A percentile compares a stretch with the other conserved stretches of the same genome.
phyloP scores from a whole-genome alignment of 495 filamentous ascomycete species.

The Copromyces sp. region DNA sequence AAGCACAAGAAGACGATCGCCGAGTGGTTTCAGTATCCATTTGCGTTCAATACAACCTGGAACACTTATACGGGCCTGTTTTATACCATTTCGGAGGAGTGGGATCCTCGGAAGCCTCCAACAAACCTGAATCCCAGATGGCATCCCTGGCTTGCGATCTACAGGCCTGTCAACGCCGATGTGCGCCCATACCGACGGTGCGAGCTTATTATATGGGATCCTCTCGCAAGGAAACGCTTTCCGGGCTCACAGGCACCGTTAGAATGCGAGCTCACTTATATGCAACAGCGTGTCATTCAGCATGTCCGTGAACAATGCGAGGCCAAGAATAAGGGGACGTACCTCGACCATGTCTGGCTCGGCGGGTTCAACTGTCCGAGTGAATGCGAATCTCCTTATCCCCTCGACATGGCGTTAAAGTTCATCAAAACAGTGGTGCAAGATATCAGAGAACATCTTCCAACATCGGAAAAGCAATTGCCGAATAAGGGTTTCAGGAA shows the following conservation, averaged over 20 bases:
- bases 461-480: conserved; percentile 17
- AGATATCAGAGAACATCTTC: conserved; percentile 18
- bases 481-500: conserved; percentile 12
- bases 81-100: conserved; percentile 32
- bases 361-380: conserved; percentile 18
- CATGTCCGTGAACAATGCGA: conserved; percentile 15
- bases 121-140: conserved; percentile 3
- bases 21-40: conserved; percentile 24
- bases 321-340: conserved; percentile 13
- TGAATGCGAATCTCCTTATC: conserved; percentile 8
- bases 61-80: conserved; percentile 36
- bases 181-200: not conserved
- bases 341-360: conserved; percentile 29
- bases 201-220: conserved; percentile 42
- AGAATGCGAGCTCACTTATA: conserved; percentile 23
- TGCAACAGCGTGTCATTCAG: conserved; percentile 31
- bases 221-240: conserved; percentile 14
- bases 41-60: conserved; percentile 8
- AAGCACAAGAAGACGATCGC: conserved; percentile 20
- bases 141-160: conserved; percentile 34
- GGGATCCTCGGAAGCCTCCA: conserved; percentile 16
- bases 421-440: conserved; percentile 14
- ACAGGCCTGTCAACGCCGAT: conserved; percentile 27
- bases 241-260: not conserved
- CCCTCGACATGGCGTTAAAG: conserved; percentile 15